These are phyloP conservation scores for Beauveria australis DNA, from an alignment of 2,329 filamentous ascomycete genomes.

Conservation along the genomic window DNA sequence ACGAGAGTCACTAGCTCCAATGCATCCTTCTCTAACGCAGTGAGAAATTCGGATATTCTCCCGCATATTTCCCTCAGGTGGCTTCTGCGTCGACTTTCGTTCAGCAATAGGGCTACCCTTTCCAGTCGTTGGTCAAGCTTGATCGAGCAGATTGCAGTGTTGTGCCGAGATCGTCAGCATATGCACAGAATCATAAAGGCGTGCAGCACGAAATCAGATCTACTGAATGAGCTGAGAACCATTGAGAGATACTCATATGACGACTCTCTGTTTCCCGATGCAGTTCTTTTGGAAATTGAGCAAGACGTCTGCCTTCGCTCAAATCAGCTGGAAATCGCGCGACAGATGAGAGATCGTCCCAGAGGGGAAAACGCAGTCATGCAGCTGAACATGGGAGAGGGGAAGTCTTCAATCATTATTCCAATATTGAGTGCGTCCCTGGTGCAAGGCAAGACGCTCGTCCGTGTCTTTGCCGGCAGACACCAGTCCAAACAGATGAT, in stretches of 20 bases:
- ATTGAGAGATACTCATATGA: not conserved
- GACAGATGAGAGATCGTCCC: slow-evolving; percentile 41
- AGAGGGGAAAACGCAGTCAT: slow-evolving; percentile 42
- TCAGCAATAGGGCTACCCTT: accelerated
- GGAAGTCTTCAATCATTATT: slow-evolving; percentile 62
- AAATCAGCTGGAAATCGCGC: slow-evolving; percentile 50
- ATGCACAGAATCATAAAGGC: slow-evolving; percentile 27
- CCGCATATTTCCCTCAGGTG: not conserved
- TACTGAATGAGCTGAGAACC: not conserved
- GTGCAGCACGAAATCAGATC: slow-evolving; percentile 17
- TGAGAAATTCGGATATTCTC: not conserved
- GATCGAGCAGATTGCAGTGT: not conserved
- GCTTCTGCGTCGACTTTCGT: not conserved
- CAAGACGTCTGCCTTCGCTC: slow-evolving; percentile 51
- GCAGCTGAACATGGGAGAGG: slow-evolving; percentile 66
- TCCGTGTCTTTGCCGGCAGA: slow-evolving; percentile 53
- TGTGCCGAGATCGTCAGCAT: not conserved
- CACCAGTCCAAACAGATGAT: slow-evolving; percentile 54
- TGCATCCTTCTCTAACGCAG: not conserved
- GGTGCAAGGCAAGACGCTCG: slow-evolving; percentile 41
- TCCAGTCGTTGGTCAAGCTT: not conserved
- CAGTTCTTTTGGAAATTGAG: slow-evolving; percentile 57
- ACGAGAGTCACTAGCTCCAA: not conserved
- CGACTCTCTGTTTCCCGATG: slow-evolving; percentile 39
- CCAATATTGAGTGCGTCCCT: slow-evolving; percentile 51